Evolutionary conservation across 2,329 filamentous ascomycete species (phyloP), one percentile per base, ranked within the genome.

Genomic region (Trichoderma asperellum): DNA sequence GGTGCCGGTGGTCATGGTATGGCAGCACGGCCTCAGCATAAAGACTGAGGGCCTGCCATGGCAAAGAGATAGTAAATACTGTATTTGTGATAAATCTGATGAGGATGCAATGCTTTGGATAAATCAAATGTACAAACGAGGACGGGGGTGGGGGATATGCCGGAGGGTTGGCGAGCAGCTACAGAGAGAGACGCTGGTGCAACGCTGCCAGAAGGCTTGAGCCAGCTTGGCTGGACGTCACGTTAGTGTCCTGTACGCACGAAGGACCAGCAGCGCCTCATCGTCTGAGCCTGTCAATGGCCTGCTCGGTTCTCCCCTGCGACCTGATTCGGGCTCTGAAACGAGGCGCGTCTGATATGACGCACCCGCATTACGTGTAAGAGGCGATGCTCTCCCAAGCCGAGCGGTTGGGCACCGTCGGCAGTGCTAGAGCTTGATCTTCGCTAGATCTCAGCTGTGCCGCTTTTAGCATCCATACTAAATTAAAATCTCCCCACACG

Each of bases 331-430:
- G 53, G 52, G 52, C 52, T 34, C n/a, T 57, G 62, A 66, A 34
- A 65, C 62, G 62, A 57, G 62, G 24, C 62, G 21, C 7, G 37
- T 32, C 40, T 47, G 35, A 58, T 56, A 47, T 66, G 53, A 66
- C 62, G 62, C 53, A 58, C 18, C 53, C 14, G 53, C 27, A 66
- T 66, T 66, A 66, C 24, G 37, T 27, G 35, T 29, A 29, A 12
- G 53, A 57, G 62, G 62, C 62, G 43, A 47, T 57, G 62, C 62
- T 49, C 53, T 55, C 49, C 35, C 57, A 10, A 29, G n/a, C 8
- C 1, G 37, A 14, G 18, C 16, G 27, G 43, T 49, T 56, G 27
- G 53, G 53, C 53, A 29, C 53, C 52, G 34, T 18, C 27, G 27
- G 27, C 53, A 11, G 14, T 32, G 27, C 27, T 56, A 56, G 52